Base-by-base conservation (phyloP, 2,329 filamentous ascomycete species). In the Trichoderma sp. region DNA sequence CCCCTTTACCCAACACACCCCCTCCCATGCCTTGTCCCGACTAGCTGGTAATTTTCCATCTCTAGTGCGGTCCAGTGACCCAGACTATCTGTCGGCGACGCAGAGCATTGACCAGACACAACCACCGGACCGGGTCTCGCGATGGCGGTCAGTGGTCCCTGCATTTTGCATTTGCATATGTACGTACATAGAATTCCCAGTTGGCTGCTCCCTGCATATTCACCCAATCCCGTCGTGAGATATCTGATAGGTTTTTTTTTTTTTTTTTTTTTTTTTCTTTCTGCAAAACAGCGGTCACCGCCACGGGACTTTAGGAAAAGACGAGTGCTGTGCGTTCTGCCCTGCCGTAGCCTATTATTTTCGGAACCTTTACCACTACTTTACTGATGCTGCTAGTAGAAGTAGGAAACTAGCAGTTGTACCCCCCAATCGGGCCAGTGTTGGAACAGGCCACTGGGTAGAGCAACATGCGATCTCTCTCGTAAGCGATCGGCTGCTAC, bases 61-160 rank as follows among this genome's bases (percentile, higher is more conserved):
- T 57, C 39, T 68, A 68, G 66, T 29, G 66, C 35, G 59, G 59
- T 68, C 66, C 66, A 63, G 66, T 68, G 66, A 68, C 58, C 59
- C 32, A 52, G 50, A 48, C 59, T 45, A 52, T 22, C 50, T 64
- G 66, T 68, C 37, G 57, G 39, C 64, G 17, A 34, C 53, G 39
- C 13, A n/a, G 25, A 61, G 45, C 58, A 61, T 56, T 25, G 45
- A 63, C 57, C 37, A 54, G 54, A 42, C 34, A 54, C 52, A 56
- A 19, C 53, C 45, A 27, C 22, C 15, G 19, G 2, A 32, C 32
- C 17, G 50, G 50, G 27, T 57, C 53, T 57, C 53, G n/a, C 50
- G 50, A 48, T 61, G 45, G 54, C 65, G 48, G 54, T 54, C 57
- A 61, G 65, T 52, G 65, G 65, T 67, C 65, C 65, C 65, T 67